A percentile compares a stretch with the other conserved stretches of the same genome.
phyloP scores from a whole-genome alignment of 768 basidiomycete genomes.

The Stropharia rugosoannulata region DNA sequence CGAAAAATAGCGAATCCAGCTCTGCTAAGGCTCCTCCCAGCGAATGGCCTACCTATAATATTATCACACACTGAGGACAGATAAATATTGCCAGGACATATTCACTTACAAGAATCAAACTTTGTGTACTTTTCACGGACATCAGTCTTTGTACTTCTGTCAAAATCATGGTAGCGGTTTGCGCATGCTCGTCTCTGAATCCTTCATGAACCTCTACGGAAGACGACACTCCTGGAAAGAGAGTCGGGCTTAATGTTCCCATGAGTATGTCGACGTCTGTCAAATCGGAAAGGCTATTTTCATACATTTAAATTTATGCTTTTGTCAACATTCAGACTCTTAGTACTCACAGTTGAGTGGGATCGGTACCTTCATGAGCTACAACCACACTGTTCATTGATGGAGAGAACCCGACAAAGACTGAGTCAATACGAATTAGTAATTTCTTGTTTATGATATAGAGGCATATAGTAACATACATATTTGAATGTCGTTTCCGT shows the following conservation, averaged over 20 bases:
- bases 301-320: neutral
- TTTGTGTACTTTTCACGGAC: conserved; percentile 22
- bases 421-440: conserved; percentile 24
- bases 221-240: conserved; percentile 48
- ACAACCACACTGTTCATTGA: conserved; percentile 52
- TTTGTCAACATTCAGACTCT: neutral
- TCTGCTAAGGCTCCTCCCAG: conserved; percentile 54
- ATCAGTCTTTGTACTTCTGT: conserved; percentile 40
- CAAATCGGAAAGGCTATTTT: conserved; percentile 39
- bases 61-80: neutral
- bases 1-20: conserved; percentile 49
- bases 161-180: conserved; percentile 34
- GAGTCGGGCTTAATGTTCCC: conserved; percentile 33
- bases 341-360: conserved; percentile 44
- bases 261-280: conserved; percentile 44
- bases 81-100: neutral
- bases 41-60: conserved; percentile 44
- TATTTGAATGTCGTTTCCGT: conserved; percentile 5
- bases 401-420: conserved; percentile 58
- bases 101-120: conserved; percentile 36
- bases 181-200: conserved; percentile 46
- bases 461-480: neutral
- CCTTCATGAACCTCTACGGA: conserved; percentile 46
- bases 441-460: neutral
- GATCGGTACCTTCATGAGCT: conserved; percentile 62